Evolutionary conservation across 495 filamentous ascomycete species (phyloP).

Genomic region (Daldinia childiae): DNA sequence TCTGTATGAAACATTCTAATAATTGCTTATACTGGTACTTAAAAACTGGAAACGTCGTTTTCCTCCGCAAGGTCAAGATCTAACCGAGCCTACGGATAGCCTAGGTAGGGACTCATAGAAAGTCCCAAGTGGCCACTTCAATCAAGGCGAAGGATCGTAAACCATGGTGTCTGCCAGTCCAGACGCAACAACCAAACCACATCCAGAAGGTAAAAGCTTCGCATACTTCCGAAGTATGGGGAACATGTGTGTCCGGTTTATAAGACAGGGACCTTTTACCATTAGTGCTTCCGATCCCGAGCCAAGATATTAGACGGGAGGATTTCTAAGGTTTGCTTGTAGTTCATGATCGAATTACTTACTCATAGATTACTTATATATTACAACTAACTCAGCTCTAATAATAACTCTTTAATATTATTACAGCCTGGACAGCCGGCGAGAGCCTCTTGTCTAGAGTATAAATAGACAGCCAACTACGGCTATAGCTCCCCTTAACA

Average conservation of each 20-base stretch:
- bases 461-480: background rate
- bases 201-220: background rate
- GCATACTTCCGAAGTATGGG: background rate
- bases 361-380: background rate
- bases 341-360: background rate
- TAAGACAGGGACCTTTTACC: background rate
- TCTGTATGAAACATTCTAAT: background rate
- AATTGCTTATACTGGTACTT: background rate
- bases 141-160: background rate
- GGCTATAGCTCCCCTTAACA: too few species aligned
- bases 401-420: background rate
- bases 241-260: background rate
- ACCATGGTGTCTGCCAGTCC: background rate
- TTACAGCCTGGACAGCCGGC: background rate
- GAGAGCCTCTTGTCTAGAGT: background rate
- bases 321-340: background rate
- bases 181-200: background rate
- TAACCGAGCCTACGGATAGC: too few species aligned
- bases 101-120: too few species aligned
- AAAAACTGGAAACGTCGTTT: background rate
- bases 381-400: background rate
- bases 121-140: background rate
- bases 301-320: background rate
- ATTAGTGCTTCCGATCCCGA: background rate
- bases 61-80: too few species aligned